phyloP scores from a whole-genome alignment of 768 basidiomycete species.

The Phlebiopsis gigantea region DNA sequence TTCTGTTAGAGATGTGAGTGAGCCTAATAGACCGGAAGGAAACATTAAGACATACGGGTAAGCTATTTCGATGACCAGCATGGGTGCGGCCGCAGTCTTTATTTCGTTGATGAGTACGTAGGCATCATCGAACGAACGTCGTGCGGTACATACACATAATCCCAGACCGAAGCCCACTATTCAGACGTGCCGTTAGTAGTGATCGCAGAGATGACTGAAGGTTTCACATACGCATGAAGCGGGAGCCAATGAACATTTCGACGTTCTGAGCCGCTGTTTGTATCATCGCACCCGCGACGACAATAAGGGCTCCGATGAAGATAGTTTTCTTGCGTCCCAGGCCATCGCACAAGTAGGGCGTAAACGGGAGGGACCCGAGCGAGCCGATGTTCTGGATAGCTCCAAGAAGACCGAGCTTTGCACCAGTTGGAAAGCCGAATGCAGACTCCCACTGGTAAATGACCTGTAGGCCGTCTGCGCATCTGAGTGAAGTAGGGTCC shows the following conservation, averaged over 20 bases:
- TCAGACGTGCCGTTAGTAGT: not conserved
- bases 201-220: not conserved
- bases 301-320: constrained; percentile 62
- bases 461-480: constrained; percentile 1
- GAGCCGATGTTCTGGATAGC: constrained; percentile 65
- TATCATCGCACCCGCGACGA: constrained; percentile 60
- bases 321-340: constrained; percentile 64
- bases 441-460: constrained; percentile 55
- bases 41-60: constrained; percentile 41
- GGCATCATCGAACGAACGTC: constrained; percentile 52
- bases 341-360: constrained; percentile 67
- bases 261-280: constrained; percentile 68
- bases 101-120: not conserved
- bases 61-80: constrained; percentile 81
- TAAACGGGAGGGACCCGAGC: constrained; percentile 61
- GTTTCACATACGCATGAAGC: constrained; percentile 31
- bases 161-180: constrained; percentile 3
- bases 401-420: constrained; percentile 61
- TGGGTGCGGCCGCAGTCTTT: constrained; percentile 63
- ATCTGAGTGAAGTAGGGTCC: not conserved
- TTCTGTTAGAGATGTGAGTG: constrained; percentile 8
- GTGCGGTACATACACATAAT: constrained; percentile 26
- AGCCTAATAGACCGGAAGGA: not conserved
- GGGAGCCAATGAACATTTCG: constrained; percentile 78
- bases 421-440: constrained; percentile 50